phyloP scores from a whole-genome alignment of 805 yeast species.

The Ogataea populi-albae region DNA sequence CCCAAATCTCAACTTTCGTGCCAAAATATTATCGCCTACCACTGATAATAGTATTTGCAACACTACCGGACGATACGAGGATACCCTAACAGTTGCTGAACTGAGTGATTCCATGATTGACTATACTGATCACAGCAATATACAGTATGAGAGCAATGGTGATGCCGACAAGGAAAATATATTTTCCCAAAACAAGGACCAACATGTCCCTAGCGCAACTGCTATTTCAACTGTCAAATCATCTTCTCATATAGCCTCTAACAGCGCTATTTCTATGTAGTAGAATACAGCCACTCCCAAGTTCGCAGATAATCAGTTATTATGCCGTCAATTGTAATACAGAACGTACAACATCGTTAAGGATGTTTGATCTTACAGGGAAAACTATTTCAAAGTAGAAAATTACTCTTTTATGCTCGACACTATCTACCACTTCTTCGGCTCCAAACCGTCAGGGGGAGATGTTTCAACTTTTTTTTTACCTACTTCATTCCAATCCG shows the following conservation, averaged over 20 bases:
- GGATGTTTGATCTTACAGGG: too few species aligned
- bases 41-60: too few species aligned
- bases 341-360: too few species aligned
- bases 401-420: background rate
- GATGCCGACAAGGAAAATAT: conserved; percentile 12
- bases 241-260: too few species aligned
- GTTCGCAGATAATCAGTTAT: too few species aligned
- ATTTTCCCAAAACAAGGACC: too few species aligned
- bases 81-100: conserved; percentile 22
- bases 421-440: conserved; percentile 49
- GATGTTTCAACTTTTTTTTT: conserved; percentile 58
- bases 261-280: conserved; percentile 18
- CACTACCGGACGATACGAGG: background rate
- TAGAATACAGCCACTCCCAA: conserved; percentile 24
- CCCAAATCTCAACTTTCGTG: too few species aligned
- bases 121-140: conserved; percentile 23
- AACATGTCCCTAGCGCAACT: too few species aligned
- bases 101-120: conserved; percentile 30
- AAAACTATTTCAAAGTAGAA: conserved; percentile 1
- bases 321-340: too few species aligned
- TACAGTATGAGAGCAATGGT: background rate
- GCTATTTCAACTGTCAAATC: too few species aligned
- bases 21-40: too few species aligned
- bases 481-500: conserved; percentile 89
- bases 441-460: conserved; percentile 75